Evolutionary conservation across 1,284 basidiomycete species (phyloP).

Genomic region (Ganoderma lucidum): DNA sequence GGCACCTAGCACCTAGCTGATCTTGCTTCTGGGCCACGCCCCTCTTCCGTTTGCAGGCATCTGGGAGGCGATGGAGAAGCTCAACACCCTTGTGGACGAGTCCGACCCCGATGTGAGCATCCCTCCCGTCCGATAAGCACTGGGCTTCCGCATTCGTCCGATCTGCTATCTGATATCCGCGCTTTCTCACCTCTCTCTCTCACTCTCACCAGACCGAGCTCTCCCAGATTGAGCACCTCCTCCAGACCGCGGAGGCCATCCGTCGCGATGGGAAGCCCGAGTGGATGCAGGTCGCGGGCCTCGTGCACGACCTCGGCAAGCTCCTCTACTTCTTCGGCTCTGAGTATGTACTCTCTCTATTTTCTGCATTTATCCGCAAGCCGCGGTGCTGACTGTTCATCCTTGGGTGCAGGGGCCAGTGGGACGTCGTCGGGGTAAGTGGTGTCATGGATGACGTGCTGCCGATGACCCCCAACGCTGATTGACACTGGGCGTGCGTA

Average conservation of each 20-base stretch:
- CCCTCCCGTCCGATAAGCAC: neutral
- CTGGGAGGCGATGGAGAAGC: constrained; percentile 92
- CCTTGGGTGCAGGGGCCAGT: constrained; percentile 67
- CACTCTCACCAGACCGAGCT: constrained; percentile 63
- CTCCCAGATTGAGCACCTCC: constrained; percentile 89
- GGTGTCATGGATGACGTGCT: constrained; percentile 37
- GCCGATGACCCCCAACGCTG: neutral
- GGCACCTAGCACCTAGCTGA: neutral
- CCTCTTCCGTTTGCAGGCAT: constrained; percentile 49
- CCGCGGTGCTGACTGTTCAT: constrained; percentile 11
- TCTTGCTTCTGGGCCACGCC: neutral
- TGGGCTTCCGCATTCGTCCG: neutral
- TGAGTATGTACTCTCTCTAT: constrained; percentile 47
- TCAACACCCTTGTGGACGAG: constrained; percentile 89
- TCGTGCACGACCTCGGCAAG: constrained; percentile 91
- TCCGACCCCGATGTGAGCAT: constrained; percentile 80
- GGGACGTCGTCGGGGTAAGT: constrained; percentile 89
- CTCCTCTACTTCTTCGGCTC: constrained; percentile 84
- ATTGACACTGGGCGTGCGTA: constrained; percentile 2
- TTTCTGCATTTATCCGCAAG: constrained; percentile 11
- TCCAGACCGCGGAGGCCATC: constrained; percentile 94
- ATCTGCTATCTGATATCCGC: neutral
- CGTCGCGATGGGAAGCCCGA: constrained; percentile 89
- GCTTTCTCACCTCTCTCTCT: neutral
- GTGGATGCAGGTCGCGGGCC: constrained; percentile 90